A percentile compares a stretch with the other conserved stretches of the same genome.
These are phyloP conservation scores for Penicillium longicatenatum DNA, from an alignment of 495 filamentous ascomycete genomes.

Conservation along the genomic window DNA sequence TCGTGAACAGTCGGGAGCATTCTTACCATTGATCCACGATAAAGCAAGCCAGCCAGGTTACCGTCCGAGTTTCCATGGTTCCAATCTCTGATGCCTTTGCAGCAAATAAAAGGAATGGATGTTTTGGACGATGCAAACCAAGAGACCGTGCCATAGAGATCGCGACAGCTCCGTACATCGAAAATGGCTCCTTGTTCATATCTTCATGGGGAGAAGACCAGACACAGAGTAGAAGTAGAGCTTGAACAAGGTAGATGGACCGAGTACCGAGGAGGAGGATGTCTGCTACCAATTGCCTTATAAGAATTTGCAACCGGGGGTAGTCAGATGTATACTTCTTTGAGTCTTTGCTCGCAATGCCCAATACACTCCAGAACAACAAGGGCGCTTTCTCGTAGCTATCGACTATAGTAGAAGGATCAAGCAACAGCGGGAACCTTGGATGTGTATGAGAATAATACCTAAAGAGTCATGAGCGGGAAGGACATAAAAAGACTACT, in stretches of 20 bases:
- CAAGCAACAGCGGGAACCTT: slow-evolving; percentile 5
- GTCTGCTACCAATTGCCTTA: slow-evolving; percentile 5
- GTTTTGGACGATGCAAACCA: slow-evolving; percentile 9
- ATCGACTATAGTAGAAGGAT: neutral
- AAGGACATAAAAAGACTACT: neutral
- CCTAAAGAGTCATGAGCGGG: neutral
- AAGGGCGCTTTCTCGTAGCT: slow-evolving; percentile 8
- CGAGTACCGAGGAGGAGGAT: slow-evolving; percentile 4
- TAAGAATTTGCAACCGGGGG: slow-evolving; percentile 10
- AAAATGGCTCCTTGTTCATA: slow-evolving; percentile 12
- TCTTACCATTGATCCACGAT: slow-evolving; percentile 10
- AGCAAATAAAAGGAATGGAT: slow-evolving; percentile 10
- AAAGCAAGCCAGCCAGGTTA: slow-evolving; percentile 9
- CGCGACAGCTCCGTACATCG: slow-evolving; percentile 7
- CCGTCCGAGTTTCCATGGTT: slow-evolving; percentile 1
- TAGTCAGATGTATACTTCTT: slow-evolving; percentile 6
- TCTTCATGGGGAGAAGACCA: slow-evolving; percentile 8
- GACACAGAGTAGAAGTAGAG: slow-evolving; percentile 9
- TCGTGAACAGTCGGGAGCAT: neutral
- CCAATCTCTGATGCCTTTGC: slow-evolving; percentile 9
- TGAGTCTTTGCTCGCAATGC: slow-evolving; percentile 9
- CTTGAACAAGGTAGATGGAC: slow-evolving; percentile 10
- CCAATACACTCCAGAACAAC: slow-evolving; percentile 8
- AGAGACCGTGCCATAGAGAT: slow-evolving; percentile 11
- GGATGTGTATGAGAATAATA: slow-evolving; percentile 2